Evolutionary conservation across 306 rosid species (phyloP).

Genomic region (Sechiopsis laciniata): DNA sequence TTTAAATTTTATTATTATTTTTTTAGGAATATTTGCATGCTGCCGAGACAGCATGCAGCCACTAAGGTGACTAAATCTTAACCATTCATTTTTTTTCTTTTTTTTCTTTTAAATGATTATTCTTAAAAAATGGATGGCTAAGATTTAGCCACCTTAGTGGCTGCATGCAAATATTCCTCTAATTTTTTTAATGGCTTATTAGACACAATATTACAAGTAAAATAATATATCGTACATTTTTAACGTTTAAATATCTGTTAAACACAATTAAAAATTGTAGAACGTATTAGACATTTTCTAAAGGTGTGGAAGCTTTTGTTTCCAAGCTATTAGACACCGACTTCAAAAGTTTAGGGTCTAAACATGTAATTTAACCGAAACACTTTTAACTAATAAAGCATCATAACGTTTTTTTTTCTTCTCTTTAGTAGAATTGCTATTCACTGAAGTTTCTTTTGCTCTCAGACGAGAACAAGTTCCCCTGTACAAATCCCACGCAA

Average conservation of each 20-base stretch:
- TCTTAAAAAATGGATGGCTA: no score
- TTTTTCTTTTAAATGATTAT: no score
- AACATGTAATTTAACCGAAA: not conserved
- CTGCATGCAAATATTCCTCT: no score
- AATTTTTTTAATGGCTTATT: not conserved
- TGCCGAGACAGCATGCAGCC: no score
- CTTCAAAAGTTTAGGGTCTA: not conserved
- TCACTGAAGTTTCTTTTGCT: not conserved
- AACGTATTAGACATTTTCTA: not conserved
- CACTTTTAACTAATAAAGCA: not conserved
- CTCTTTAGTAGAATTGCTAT: not conserved
- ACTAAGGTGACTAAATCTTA: no score
- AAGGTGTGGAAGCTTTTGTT: not conserved
- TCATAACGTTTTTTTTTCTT: no score
- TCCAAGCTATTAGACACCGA: not conserved
- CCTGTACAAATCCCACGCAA: constrained; percentile 78
- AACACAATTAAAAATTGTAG: not conserved
- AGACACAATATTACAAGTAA: not conserved
- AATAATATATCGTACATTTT: not conserved
- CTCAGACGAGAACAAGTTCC: constrained; percentile 90
- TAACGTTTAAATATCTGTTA: not conserved
- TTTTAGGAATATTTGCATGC: no score
- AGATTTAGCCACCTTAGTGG: no score
- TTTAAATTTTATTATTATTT: no score
- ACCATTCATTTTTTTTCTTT: no score